Conservation (phyloP, 257 asterid species). For the Linaria vulgaris region DNA sequence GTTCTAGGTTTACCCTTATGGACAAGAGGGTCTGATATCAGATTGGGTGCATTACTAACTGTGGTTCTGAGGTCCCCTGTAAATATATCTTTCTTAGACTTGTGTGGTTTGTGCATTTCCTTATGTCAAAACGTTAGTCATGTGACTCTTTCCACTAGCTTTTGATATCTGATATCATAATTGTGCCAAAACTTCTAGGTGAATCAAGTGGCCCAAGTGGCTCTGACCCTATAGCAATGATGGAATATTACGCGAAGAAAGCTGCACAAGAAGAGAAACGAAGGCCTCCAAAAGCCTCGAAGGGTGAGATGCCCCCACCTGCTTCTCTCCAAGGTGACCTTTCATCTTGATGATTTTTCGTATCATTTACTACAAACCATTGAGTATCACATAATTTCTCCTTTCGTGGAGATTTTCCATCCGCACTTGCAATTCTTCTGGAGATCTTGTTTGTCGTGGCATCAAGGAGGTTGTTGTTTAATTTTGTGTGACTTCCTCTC, state of each 20-base stretch:
- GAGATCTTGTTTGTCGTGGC: constrained; percentile 7
- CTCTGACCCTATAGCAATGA: constrained; percentile 88
- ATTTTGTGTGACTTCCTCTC: not conserved
- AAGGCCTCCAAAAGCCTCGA: constrained; percentile 66
- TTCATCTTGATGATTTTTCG: constrained; percentile 9
- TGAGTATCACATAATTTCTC: not conserved
- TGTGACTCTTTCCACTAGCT: not conserved
- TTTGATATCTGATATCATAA: constrained; percentile 20
- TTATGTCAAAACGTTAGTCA: not conserved
- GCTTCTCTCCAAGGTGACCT: constrained; percentile 68
- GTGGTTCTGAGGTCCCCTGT: not conserved
- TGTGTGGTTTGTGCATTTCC: not conserved
- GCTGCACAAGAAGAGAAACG: constrained; percentile 85
- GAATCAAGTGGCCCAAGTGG: constrained; percentile 50
- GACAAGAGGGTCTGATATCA: too few species aligned
- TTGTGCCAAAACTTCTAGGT: constrained; percentile 38
- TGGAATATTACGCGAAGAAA: constrained; percentile 90
- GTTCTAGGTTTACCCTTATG: constrained; percentile 11
- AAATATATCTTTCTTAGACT: not conserved
- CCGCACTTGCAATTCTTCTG: constrained; percentile 1
- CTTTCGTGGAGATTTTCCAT: not conserved
- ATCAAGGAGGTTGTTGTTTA: not conserved
- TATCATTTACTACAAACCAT: not conserved
- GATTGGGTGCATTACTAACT: not conserved
- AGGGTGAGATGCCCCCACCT: constrained; percentile 98